phyloP scores from a whole-genome alignment of 176 grass and related monocot species.

The Ananas comosus region DNA sequence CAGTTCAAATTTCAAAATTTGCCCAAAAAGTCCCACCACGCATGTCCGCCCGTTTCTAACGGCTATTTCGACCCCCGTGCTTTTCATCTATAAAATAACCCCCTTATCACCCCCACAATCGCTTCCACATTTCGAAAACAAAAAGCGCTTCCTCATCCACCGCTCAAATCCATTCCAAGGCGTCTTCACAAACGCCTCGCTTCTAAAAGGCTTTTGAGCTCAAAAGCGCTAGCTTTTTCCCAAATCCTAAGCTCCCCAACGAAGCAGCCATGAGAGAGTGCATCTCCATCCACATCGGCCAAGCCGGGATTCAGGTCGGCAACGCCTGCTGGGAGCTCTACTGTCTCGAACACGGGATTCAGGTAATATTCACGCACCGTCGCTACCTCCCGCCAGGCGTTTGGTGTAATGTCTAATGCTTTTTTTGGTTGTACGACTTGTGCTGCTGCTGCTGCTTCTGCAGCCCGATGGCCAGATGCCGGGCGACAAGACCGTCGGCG shows the following conservation, averaged over 20 bases:
- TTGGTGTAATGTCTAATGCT: not conserved
- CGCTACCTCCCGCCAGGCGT: not conserved
- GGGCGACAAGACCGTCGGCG: not conserved
- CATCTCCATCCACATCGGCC: conserved; percentile 14
- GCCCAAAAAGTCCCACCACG: too few species aligned
- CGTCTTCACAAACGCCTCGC: not conserved
- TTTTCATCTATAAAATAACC: too few species aligned
- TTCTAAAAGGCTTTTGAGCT: not conserved
- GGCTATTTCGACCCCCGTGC: too few species aligned
- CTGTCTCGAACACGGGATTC: not conserved
- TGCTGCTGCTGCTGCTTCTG: not conserved
- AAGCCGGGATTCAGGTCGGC: not conserved
- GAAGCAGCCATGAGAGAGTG: conserved; percentile 2
- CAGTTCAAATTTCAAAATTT: too few species aligned
- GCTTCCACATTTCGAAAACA: too few species aligned
- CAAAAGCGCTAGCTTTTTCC: not conserved
- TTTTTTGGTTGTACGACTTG: not conserved
- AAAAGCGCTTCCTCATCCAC: too few species aligned
- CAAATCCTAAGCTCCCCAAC: not conserved
- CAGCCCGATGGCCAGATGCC: conserved; percentile 16
- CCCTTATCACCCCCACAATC: too few species aligned
- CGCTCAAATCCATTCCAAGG: not conserved
- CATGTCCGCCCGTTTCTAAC: too few species aligned
- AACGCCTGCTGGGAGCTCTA: conserved; percentile 5
- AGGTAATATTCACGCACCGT: not conserved